Percentiles rank a stretch among this genome's conserved stretches.
Conservation (phyloP, 805 yeast species). For the Yamadazyma philogaea region DNA sequence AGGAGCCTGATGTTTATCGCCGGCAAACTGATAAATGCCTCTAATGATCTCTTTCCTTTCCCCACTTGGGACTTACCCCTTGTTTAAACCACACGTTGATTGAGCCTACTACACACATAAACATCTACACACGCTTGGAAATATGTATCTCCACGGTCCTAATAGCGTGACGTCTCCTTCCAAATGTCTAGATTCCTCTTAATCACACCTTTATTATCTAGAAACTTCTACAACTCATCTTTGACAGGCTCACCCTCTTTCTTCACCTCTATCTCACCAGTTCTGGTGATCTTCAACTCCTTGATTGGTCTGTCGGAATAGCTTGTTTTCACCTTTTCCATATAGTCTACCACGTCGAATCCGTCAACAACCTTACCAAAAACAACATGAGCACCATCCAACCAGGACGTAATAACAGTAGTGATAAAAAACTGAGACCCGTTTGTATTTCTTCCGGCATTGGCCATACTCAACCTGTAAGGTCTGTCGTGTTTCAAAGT, state of each 20-base stretch:
- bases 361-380: slow-evolving; percentile 94
- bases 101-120: too few relatives aligned
- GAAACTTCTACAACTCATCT: slow-evolving; percentile 13
- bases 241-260: slow-evolving; percentile 19
- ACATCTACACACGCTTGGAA: too few relatives aligned
- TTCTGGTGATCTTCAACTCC: slow-evolving; percentile 59
- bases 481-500: slow-evolving; percentile 70
- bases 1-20: too few relatives aligned
- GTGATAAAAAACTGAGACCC: slow-evolving; percentile 97
- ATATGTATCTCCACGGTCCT: too few relatives aligned
- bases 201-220: background rate
- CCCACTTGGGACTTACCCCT: too few relatives aligned
- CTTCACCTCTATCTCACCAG: slow-evolving; percentile 61
- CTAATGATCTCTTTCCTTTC: too few relatives aligned
- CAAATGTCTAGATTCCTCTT: too few relatives aligned
- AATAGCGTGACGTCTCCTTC: too few relatives aligned
- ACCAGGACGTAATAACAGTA: slow-evolving; percentile 87
- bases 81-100: too few relatives aligned
- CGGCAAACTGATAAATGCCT: too few relatives aligned
- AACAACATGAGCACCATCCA: slow-evolving; percentile 92
- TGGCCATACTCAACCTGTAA: slow-evolving; percentile 90
- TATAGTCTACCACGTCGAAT: slow-evolving; percentile 70
- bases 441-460: slow-evolving; percentile 97
- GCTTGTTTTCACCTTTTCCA: slow-evolving; percentile 68
- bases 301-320: slow-evolving; percentile 67